A percentile compares a stretch with the other conserved stretches of the same genome.
Conservation (phyloP, 208 protist genomes). For the Acanthamoeba royreba region DNA sequence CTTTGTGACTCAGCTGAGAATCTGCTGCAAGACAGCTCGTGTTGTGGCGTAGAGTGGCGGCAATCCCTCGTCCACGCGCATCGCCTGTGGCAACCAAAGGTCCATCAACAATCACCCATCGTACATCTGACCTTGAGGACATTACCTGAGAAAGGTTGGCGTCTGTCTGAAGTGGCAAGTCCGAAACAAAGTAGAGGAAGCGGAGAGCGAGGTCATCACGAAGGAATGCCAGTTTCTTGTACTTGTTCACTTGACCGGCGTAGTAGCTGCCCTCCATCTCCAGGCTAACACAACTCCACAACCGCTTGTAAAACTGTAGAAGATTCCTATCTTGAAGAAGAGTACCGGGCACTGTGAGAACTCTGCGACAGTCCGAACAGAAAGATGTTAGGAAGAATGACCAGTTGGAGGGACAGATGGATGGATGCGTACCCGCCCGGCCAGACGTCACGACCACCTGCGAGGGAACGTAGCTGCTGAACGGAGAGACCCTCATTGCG, state of each 20-base stretch:
- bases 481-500: slow-evolving; percentile 84
- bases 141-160: slow-evolving; percentile 79
- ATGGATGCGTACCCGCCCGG: slow-evolving; percentile 59
- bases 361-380: slow-evolving; percentile 79
- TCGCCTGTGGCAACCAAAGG: no score
- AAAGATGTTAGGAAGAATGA: slow-evolving; percentile 66
- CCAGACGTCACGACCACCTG: slow-evolving; percentile 83
- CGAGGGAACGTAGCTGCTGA: slow-evolving; percentile 39
- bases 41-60: slow-evolving; percentile 87
- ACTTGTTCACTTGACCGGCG: slow-evolving; percentile 84
- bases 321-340: slow-evolving; percentile 86
- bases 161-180: slow-evolving; percentile 79
- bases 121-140: no score
- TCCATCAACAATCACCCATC: no score
- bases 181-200: slow-evolving; percentile 88
- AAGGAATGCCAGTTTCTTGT: slow-evolving; percentile 83
- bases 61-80: slow-evolving; percentile 82
- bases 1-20: no score
- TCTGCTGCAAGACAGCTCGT: slow-evolving; percentile 81
- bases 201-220: slow-evolving; percentile 76
- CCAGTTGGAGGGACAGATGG: slow-evolving; percentile 59
- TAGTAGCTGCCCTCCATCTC: slow-evolving; percentile 90
- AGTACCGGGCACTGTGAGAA: slow-evolving; percentile 85
- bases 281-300: slow-evolving; percentile 84
- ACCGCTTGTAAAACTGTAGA: slow-evolving; percentile 83